A percentile compares a stretch with the other conserved stretches of the same genome.
Conservation (phyloP, 257 asterid genomes). For the Jacaranda mimosifolia region DNA sequence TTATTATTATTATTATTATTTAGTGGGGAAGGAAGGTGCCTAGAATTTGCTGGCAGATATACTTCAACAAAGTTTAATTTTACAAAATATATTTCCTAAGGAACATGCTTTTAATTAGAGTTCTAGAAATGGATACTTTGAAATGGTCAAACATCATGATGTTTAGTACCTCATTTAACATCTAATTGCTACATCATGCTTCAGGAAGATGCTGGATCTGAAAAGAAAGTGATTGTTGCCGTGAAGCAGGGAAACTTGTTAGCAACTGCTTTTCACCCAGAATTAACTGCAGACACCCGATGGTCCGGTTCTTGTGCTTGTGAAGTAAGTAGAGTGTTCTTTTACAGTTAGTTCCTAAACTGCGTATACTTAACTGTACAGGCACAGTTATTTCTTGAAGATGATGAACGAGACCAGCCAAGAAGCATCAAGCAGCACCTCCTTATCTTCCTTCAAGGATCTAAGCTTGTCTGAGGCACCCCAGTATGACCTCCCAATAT, state of each 20-base stretch:
- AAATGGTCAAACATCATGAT: not conserved
- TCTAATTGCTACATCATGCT: conserved; percentile 20
- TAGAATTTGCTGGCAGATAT: too few species aligned
- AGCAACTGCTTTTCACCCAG: conserved; percentile 99
- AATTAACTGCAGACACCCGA: conserved; percentile 89
- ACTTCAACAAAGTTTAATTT: too few species aligned
- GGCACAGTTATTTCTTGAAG: conserved; percentile 88
- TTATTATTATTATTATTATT: too few species aligned
- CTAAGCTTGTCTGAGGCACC: conserved; percentile 33
- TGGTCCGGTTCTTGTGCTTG: conserved; percentile 56
- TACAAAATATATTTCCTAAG: too few species aligned
- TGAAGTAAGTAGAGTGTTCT: too few species aligned
- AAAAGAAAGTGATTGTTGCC: conserved; percentile 78
- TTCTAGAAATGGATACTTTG: too few species aligned
- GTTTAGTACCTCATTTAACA: not conserved
- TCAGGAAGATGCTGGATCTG: conserved; percentile 60
- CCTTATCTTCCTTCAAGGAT: conserved; percentile 38
- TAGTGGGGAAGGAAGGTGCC: too few species aligned
- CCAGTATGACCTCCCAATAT: conserved; percentile 61
- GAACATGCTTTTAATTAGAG: too few species aligned
- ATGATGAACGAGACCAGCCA: conserved; percentile 62
- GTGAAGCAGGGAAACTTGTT: conserved; percentile 95
- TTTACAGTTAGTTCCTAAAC: not conserved
- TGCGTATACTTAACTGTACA: conserved; percentile 35
- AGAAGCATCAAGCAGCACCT: conserved; percentile 56